Conservation (phyloP, 495 filamentous ascomycete species). For the Penicillium pancosmium region DNA sequence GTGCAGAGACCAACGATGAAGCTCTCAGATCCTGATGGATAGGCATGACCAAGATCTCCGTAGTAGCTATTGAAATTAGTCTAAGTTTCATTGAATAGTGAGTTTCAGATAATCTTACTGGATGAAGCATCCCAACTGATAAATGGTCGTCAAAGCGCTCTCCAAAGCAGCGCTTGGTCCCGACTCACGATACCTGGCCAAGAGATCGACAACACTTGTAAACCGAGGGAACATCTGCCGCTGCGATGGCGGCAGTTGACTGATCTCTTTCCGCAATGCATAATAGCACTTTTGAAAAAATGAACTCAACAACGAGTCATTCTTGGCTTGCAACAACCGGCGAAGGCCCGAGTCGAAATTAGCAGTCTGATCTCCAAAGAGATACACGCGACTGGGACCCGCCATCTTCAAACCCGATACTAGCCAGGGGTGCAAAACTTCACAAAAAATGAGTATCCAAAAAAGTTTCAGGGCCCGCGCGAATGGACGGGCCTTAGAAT, state of each 20-base stretch:
- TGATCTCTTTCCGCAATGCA: constrained; percentile 65
- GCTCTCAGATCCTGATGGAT: constrained; percentile 43
- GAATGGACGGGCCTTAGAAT: constrained; percentile 17
- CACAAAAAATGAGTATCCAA: constrained; percentile 13
- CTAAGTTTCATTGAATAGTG: not conserved
- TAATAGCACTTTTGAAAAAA: constrained; percentile 66
- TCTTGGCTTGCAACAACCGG: constrained; percentile 63
- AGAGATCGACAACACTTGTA: constrained; percentile 67
- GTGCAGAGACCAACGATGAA: constrained; percentile 66
- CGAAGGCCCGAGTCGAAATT: constrained; percentile 69
- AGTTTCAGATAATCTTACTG: constrained; percentile 54
- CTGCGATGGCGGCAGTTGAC: constrained; percentile 59
- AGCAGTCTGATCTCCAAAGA: constrained; percentile 82
- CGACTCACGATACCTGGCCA: constrained; percentile 65
- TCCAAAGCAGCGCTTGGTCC: constrained; percentile 62
- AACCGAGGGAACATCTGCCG: constrained; percentile 68
- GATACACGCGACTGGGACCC: constrained; percentile 39
- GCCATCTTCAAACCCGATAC: constrained; percentile 33
- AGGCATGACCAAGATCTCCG: constrained; percentile 57
- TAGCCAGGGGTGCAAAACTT: constrained; percentile 17
- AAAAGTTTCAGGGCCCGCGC: constrained; percentile 2
- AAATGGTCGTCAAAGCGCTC: constrained; percentile 68
- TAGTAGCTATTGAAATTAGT: constrained; percentile 34
- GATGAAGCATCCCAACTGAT: constrained; percentile 76
- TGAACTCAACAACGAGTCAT: constrained; percentile 63